Evolutionary conservation across 768 basidiomycete genomes (phyloP).

Genomic region (Fistulinella prunicolor): DNA sequence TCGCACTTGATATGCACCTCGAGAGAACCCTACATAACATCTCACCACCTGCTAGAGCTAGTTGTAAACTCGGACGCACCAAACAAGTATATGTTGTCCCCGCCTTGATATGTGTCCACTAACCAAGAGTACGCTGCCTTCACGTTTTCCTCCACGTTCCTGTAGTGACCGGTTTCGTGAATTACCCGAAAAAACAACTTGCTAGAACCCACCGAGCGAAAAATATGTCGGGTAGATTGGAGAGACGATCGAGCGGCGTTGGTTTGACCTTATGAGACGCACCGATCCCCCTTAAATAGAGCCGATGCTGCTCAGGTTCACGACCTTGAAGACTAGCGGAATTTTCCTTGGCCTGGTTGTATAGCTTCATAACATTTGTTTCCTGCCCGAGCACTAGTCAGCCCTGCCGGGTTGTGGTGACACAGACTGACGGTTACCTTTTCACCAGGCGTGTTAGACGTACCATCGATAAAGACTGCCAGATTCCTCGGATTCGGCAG

Average conservation of each 20-base stretch:
- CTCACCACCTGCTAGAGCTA: background rate
- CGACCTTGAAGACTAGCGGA: no score
- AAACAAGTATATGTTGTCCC: slow-evolving; percentile 35
- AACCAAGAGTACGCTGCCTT: slow-evolving; percentile 7
- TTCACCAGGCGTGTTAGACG: slow-evolving; percentile 18
- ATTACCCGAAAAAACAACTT: background rate
- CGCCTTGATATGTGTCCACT: background rate
- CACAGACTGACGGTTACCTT: slow-evolving; percentile 37
- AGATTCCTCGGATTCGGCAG: slow-evolving; percentile 29
- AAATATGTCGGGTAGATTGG: background rate
- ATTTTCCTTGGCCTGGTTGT: slow-evolving; percentile 15
- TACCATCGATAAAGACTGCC: slow-evolving; percentile 21
- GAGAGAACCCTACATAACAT: slow-evolving; percentile 35
- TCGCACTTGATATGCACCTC: slow-evolving; percentile 42
- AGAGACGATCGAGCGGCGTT: background rate
- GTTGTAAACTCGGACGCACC: slow-evolving; percentile 20
- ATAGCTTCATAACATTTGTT: slow-evolving; percentile 34
- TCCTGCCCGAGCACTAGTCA: slow-evolving; percentile 15
- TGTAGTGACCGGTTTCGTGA: background rate
- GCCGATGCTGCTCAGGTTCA: slow-evolving; percentile 17
- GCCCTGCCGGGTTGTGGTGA: no score
- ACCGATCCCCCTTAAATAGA: slow-evolving; percentile 35
- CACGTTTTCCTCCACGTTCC: slow-evolving; percentile 9
- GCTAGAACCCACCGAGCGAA: slow-evolving; percentile 2
- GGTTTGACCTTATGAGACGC: slow-evolving; percentile 6